Evolutionary conservation across 768 basidiomycete genomes (phyloP).

Genomic region (Mycena amicta): DNA sequence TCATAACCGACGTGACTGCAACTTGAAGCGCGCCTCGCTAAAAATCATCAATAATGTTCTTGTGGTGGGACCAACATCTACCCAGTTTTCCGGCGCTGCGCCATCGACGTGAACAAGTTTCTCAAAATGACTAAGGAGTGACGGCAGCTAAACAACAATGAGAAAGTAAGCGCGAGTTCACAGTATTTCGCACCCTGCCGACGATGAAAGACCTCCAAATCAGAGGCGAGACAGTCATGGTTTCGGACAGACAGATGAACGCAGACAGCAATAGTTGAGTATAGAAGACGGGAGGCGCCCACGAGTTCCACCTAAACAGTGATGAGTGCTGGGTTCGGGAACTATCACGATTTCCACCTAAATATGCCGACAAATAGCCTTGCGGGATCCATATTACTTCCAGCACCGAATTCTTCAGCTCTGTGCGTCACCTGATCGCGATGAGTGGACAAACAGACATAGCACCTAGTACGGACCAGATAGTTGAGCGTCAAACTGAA

Average conservation of each 20-base stretch:
- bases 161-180: background rate
- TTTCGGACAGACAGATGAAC: slow-evolving; percentile 63
- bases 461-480: slow-evolving; percentile 48
- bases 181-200: slow-evolving; percentile 52
- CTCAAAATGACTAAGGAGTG: slow-evolving; percentile 57
- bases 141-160: slow-evolving; percentile 54
- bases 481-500: slow-evolving; percentile 63
- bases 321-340: no score
- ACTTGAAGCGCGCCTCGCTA: slow-evolving; percentile 48
- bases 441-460: slow-evolving; percentile 5
- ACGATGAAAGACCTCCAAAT: slow-evolving; percentile 76
- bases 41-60: no score
- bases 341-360: slow-evolving; percentile 66
- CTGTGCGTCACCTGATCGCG: slow-evolving; percentile 55
- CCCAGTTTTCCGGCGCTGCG: slow-evolving; percentile 59
- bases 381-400: slow-evolving; percentile 53
- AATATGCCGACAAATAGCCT: slow-evolving; percentile 57
- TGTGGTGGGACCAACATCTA: no score
- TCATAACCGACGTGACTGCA: slow-evolving; percentile 50
- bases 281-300: slow-evolving; percentile 66
- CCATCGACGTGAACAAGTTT: slow-evolving; percentile 55
- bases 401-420: slow-evolving; percentile 64
- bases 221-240: slow-evolving; percentile 33
- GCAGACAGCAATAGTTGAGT: slow-evolving; percentile 69
- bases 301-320: slow-evolving; percentile 66